phyloP scores from a whole-genome alignment of 2,329 filamentous ascomycete species.

The Chalaropsis thielavioides region DNA sequence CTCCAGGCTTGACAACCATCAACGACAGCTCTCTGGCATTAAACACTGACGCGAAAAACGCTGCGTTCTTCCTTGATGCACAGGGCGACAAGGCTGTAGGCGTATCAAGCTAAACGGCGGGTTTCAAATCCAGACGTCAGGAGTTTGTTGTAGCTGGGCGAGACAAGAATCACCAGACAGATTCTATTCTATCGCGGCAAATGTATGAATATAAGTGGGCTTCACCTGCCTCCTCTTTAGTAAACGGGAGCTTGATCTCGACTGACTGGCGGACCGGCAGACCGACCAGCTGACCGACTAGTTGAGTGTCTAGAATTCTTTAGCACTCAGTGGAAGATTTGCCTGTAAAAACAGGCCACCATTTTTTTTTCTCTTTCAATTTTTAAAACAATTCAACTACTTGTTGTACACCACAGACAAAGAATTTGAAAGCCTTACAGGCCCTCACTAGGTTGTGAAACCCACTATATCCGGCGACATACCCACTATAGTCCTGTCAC shows the following conservation, averaged over 20 bases:
- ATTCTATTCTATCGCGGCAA: too few species aligned
- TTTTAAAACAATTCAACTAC: background rate
- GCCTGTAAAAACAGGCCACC: too few species aligned
- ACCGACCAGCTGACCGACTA: too few species aligned
- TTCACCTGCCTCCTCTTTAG: too few species aligned
- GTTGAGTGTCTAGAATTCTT: too few species aligned
- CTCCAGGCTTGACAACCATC: background rate
- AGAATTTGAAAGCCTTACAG: background rate
- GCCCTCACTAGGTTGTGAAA: background rate
- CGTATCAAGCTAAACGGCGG: background rate
- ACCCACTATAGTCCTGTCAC: background rate
- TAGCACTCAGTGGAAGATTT: too few species aligned
- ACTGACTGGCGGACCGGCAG: too few species aligned
- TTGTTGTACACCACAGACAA: background rate
- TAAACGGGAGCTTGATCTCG: too few species aligned
- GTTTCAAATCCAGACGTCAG: background rate
- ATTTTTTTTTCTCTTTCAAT: too few species aligned
- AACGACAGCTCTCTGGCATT: background rate
- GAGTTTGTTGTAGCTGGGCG: background rate
- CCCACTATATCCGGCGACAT: background rate
- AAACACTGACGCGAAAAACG: background rate
- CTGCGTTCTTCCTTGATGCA: background rate
- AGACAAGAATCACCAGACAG: too few species aligned
- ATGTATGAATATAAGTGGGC: too few species aligned
- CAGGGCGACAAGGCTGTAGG: background rate